A percentile compares a stretch with the other conserved stretches of the same genome.
Evolutionary conservation across 139 green algal species (phyloP).

Genomic region (Dunaliella primolecta): DNA sequence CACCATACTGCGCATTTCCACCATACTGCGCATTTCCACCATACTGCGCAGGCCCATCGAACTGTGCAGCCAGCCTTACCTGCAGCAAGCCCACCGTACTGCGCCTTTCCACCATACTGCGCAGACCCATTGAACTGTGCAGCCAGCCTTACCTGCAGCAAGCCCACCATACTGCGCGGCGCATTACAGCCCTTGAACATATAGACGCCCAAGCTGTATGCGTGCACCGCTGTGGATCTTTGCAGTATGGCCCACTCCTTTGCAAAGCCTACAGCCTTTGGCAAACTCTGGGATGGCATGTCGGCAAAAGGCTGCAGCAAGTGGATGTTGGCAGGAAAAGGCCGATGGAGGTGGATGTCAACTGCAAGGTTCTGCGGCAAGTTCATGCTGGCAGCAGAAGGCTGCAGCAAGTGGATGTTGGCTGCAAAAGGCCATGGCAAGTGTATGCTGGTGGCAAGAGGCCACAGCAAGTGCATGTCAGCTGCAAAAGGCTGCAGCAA

Average conservation of each 20-base stretch:
- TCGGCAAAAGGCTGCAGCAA: neutral
- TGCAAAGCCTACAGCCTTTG: neutral
- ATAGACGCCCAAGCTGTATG: neutral
- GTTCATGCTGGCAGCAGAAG: neutral
- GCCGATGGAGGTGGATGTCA: neutral
- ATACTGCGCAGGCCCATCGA: too few species aligned
- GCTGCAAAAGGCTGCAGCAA: neutral
- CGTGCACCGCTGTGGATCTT: neutral
- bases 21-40: too few species aligned
- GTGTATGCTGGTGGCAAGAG: neutral
- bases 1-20: too few species aligned
- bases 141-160: neutral
- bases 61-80: too few species aligned
- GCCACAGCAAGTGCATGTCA: neutral
- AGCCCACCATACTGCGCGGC: neutral
- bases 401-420: neutral
- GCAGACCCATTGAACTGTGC: too few species aligned
- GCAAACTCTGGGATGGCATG: neutral
- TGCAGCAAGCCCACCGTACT: too few species aligned
- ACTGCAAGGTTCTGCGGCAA: neutral
- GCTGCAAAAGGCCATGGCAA: neutral
- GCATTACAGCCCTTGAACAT: neutral
- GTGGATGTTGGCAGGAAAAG: neutral
- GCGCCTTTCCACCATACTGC: too few species aligned
- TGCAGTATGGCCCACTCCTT: neutral